Evolutionary conservation across 345 rosid species (phyloP).

Genomic region (Firmiana major): DNA sequence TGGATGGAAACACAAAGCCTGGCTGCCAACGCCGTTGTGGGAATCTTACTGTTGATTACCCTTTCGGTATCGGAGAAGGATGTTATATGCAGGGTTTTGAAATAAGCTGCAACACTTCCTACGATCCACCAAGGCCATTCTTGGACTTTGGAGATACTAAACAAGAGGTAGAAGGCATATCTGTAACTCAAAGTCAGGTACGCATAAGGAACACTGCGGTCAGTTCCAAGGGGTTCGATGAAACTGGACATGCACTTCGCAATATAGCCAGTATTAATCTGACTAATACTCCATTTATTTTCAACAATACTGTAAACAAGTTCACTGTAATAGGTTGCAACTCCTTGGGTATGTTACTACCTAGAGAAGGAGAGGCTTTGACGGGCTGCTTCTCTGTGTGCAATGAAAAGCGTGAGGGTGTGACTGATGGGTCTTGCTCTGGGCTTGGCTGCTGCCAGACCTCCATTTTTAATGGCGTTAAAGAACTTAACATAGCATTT

Average conservation of each 20-base stretch:
- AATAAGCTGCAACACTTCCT: background rate
- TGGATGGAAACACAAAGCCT: background rate
- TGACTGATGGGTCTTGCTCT: background rate
- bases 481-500: background rate
- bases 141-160: background rate
- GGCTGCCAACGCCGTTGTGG: background rate
- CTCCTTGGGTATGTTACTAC: background rate
- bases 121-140: background rate
- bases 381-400: background rate
- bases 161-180: background rate
- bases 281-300: background rate
- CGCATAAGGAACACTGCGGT: background rate
- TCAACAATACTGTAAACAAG: background rate
- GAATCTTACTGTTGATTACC: background rate
- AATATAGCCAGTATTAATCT: background rate
- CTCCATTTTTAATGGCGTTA: background rate
- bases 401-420: background rate
- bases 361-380: background rate
- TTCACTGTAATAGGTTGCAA: slow-evolving; percentile 14
- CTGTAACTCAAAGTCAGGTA: background rate
- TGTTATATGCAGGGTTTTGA: background rate
- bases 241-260: background rate
- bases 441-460: slow-evolving; percentile 10
- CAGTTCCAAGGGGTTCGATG: background rate
- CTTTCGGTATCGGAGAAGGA: slow-evolving; percentile 9